Evolutionary conservation across 2,329 filamentous ascomycete species (phyloP).

Genomic region (Lizonia empirigonia): DNA sequence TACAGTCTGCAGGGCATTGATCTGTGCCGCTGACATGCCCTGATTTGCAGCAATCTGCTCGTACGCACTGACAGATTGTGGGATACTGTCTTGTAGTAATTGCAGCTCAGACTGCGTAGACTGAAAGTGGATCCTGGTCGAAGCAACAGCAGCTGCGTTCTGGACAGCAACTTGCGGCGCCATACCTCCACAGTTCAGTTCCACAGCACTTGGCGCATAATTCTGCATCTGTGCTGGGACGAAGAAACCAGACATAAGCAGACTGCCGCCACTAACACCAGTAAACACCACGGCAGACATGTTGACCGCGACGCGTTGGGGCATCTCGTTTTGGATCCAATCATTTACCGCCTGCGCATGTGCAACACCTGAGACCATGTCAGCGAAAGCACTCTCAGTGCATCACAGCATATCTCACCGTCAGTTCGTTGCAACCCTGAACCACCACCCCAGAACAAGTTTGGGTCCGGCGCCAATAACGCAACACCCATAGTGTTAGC

Average conservation of each 20-base stretch:
- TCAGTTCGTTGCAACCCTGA: conserved; percentile 59
- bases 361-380: conserved; percentile 47
- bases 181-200: conserved; percentile 63
- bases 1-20: conserved; percentile 61
- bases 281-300: conserved; percentile 61
- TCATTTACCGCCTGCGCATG: conserved; percentile 63
- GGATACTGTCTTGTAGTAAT: conserved; percentile 58
- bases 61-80: conserved; percentile 57
- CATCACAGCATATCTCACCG: conserved; percentile 26
- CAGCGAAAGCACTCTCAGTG: neutral
- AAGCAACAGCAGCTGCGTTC: conserved; percentile 51
- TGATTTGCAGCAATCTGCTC: conserved; percentile 54
- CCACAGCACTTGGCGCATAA: conserved; percentile 57
- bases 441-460: conserved; percentile 64
- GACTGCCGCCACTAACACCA: conserved; percentile 61
- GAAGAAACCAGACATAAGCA: conserved; percentile 63
- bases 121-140: conserved; percentile 63
- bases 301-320: conserved; percentile 62
- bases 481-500: conserved; percentile 59
- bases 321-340: conserved; percentile 57
- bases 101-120: conserved; percentile 59
- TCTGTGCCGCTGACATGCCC: conserved; percentile 53
- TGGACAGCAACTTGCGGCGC: conserved; percentile 59
- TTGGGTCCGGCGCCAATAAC: conserved; percentile 60
- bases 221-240: conserved; percentile 62